Percentiles rank a stretch among this genome's conserved stretches.
These are phyloP conservation scores for slime mould (Dictyostelium discoideum) DNA, from an alignment of 78 protist species.

Conservation along the genomic window dicty_2.7 NC_007091.3:4974001-4974500, in stretches of 20 bases:
- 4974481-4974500: too few species aligned
- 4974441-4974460: too few species aligned
- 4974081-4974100: constrained; percentile 85
- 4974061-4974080: constrained; percentile 86
- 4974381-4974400: too few species aligned
- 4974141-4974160: background rate
- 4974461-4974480: too few species aligned
- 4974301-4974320: background rate
- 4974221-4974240: too few species aligned
- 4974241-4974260: too few species aligned
- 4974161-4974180: background rate
- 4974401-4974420: too few species aligned
- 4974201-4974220: background rate
- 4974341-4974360: too few species aligned
- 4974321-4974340: too few species aligned
- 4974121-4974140: constrained; percentile 9
- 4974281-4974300: background rate
- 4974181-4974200: background rate
- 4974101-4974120: constrained; percentile 84
- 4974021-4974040: constrained; percentile 90
- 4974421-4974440: too few species aligned
- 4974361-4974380: too few species aligned
- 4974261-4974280: too few species aligned
- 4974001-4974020: constrained; percentile 91
- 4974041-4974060: constrained; percentile 85